phyloP scores from a whole-genome alignment of 345 rosid genomes.

The Acer campestre region DNA sequence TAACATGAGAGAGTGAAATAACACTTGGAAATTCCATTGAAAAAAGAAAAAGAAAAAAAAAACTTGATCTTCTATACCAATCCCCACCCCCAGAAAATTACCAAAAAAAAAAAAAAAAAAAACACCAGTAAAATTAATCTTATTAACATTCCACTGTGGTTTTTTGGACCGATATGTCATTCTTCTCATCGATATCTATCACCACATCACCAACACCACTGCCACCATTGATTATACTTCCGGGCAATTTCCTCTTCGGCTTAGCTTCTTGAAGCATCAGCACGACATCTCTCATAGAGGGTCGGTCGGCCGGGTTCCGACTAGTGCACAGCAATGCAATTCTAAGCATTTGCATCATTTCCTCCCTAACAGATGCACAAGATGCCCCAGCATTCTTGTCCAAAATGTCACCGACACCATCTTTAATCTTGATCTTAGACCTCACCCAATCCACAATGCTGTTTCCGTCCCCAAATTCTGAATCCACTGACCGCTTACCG shows the following conservation, averaged over 20 bases:
- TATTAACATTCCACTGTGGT: constrained; percentile 53
- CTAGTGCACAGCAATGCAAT: constrained; percentile 87
- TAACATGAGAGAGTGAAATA: constrained; percentile 20
- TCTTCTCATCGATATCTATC: constrained; percentile 23
- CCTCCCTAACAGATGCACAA: constrained; percentile 65
- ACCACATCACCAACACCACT: constrained; percentile 27
- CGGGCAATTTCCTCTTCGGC: constrained; percentile 76
- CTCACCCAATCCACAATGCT: constrained; percentile 96
- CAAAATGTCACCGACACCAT: constrained; percentile 56
- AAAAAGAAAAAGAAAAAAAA: constrained; percentile 20
- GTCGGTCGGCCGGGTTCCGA: constrained; percentile 82
- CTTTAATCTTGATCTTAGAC: constrained; percentile 70
- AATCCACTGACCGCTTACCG: constrained; percentile 80
- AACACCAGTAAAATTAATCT: constrained; percentile 30
- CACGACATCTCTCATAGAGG: constrained; percentile 96
- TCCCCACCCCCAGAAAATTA: constrained; percentile 41
- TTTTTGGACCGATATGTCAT: constrained; percentile 41
- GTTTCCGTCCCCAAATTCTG: constrained; percentile 92
- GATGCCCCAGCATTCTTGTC: constrained; percentile 84
- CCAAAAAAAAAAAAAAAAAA: background rate
- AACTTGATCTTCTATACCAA: constrained; percentile 55
- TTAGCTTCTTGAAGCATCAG: constrained; percentile 89
- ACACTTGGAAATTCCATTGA: constrained; percentile 37
- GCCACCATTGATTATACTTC: constrained; percentile 22
- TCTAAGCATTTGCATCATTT: constrained; percentile 84